phyloP scores from a whole-genome alignment of 108 stramenopile genomes.

The Chaetoceros muelleri region DNA sequence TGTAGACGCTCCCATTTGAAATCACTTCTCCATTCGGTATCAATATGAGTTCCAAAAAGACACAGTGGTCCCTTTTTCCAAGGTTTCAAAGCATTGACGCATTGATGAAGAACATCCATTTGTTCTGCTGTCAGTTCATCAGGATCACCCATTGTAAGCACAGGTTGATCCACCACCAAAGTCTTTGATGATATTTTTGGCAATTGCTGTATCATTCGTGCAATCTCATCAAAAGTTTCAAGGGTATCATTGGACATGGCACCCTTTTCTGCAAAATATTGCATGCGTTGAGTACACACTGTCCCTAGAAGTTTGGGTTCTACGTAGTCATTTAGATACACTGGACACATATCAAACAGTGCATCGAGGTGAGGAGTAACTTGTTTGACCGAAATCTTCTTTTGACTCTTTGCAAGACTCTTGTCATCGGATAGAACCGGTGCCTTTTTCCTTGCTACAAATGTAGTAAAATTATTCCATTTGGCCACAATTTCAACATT shows the following conservation, averaged over 20 bases:
- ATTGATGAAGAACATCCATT: not conserved
- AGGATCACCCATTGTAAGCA: not conserved
- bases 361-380: not conserved
- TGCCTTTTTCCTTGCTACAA: not conserved
- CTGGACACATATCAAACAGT: not conserved
- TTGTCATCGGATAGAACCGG: not conserved
- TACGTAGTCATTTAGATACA: not conserved
- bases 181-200: not conserved
- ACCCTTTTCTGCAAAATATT: not conserved
- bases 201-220: not conserved
- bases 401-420: not conserved
- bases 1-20: not conserved
- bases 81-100: not conserved
- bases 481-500: not conserved
- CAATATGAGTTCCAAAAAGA: not conserved
- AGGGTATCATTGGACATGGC: not conserved
- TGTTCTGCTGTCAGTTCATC: not conserved
- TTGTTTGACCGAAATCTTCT: not conserved
- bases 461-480: not conserved
- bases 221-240: not conserved
- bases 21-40: not conserved
- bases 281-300: not conserved
- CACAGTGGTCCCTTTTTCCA: not conserved
- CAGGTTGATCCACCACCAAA: not conserved
- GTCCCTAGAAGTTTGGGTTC: not conserved